A percentile compares a stretch with the other conserved stretches of the same genome.
These are phyloP conservation scores for Pyrenophora teres DNA, from an alignment of 2,329 filamentous ascomycete genomes.

Conservation along the genomic window DNA sequence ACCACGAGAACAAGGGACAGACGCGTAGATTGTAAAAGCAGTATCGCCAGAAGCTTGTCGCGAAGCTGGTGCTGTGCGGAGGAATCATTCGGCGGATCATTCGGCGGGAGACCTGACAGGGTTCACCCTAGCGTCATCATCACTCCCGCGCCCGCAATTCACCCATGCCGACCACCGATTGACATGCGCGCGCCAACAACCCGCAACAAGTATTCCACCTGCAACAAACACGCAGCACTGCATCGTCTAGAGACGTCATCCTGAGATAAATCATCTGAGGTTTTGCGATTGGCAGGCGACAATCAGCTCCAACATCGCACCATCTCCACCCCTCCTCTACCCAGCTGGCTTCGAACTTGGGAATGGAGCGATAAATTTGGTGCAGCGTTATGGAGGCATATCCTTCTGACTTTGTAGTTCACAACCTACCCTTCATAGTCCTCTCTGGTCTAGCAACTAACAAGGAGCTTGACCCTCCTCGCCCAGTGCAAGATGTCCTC, in stretches of 20 bases:
- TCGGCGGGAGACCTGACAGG: slow-evolving; percentile 4
- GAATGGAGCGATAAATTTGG: slow-evolving; percentile 38
- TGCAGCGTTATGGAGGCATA: slow-evolving; percentile 72
- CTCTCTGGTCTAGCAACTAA: slow-evolving; percentile 70
- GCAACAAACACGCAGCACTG: slow-evolving; percentile 2
- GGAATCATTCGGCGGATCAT: slow-evolving; percentile 4
- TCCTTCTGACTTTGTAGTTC: slow-evolving; percentile 77
- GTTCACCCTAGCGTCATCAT: slow-evolving; percentile 7
- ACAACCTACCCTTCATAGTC: slow-evolving; percentile 83
- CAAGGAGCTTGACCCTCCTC: slow-evolving; percentile 47
- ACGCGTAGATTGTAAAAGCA: slow-evolving; percentile 4
- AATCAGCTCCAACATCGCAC: slow-evolving; percentile 6
- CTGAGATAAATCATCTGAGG: neutral
- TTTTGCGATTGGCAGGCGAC: slow-evolving; percentile 4
- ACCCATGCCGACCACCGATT: slow-evolving; percentile 9
- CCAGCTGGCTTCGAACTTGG: slow-evolving; percentile 11
- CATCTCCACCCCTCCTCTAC: slow-evolving; percentile 10
- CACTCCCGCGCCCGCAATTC: slow-evolving; percentile 1
- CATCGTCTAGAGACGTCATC: neutral
- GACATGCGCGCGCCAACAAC: slow-evolving; percentile 8
- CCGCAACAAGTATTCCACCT: neutral
- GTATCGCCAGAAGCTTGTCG: slow-evolving; percentile 3
- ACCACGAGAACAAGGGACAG: neutral
- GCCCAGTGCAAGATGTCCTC: slow-evolving; percentile 49
- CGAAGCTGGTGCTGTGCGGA: slow-evolving; percentile 11